A percentile compares a stretch with the other conserved stretches of the same genome.
Conservation (phyloP, 2,329 filamentous ascomycete genomes). For the Apiospora kogelbergensis region DNA sequence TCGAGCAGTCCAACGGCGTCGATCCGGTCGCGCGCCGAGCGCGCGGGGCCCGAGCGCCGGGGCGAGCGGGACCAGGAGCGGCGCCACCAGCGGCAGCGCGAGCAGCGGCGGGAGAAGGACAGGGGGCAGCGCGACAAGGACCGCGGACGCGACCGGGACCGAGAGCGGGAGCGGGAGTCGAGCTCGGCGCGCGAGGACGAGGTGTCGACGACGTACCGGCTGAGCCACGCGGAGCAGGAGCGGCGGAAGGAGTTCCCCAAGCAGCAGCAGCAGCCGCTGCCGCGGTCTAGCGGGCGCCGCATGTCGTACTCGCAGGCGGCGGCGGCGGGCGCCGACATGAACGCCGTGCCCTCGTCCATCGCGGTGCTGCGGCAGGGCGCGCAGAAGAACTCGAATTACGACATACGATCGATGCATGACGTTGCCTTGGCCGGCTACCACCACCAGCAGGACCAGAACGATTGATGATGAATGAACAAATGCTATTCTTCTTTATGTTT, state of each 20-base stretch:
- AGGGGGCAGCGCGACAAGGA: background rate
- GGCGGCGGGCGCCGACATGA: background rate
- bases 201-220: background rate
- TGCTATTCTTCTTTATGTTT: background rate
- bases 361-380: background rate
- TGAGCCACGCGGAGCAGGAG: slow-evolving; percentile 7
- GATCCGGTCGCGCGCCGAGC: background rate
- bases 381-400: slow-evolving; percentile 20
- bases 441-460: slow-evolving; percentile 16
- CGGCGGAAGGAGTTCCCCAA: background rate
- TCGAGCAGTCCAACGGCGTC: background rate
- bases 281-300: background rate
- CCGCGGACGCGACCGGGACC: background rate
- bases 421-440: slow-evolving; percentile 30
- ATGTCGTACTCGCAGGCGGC: too few species aligned
- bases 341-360: background rate
- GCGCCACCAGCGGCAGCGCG: background rate
- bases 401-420: slow-evolving; percentile 31
- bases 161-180: background rate
- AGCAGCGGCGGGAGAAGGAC: background rate
- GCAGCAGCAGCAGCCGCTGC: background rate
- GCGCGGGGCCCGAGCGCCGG: background rate
- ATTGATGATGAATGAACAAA: slow-evolving; percentile 29
- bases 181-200: background rate
- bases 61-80: background rate